These are phyloP conservation scores for Cadophora luteo-olivacea DNA, from an alignment of 2,329 filamentous ascomycete species.

Conservation along the genomic window DNA sequence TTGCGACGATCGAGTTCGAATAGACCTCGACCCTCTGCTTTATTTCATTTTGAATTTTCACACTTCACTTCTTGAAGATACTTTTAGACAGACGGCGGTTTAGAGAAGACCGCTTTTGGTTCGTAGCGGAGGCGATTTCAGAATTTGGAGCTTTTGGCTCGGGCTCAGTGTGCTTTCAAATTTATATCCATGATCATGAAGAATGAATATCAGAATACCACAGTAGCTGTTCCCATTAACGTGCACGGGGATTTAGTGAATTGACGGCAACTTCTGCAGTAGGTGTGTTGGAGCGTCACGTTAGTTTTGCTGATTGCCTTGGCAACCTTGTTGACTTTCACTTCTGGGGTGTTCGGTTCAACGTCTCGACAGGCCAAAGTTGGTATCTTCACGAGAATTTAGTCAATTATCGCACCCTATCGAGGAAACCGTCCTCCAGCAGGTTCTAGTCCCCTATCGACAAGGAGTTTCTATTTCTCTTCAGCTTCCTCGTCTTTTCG, in stretches of 20 bases:
- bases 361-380: background rate
- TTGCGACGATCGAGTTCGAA: slow-evolving; percentile 12
- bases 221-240: background rate
- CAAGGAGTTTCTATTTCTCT: no score
- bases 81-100: background rate
- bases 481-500: no score
- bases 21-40: background rate
- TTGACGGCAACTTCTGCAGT: background rate
- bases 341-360: background rate
- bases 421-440: no score
- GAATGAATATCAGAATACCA: background rate
- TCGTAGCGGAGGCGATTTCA: background rate
- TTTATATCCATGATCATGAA: no score
- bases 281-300: background rate
- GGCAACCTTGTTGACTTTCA: background rate
- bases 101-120: background rate
- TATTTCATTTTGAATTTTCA: background rate
- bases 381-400: background rate
- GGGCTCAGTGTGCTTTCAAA: background rate
- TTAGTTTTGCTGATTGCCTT: background rate
- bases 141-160: background rate
- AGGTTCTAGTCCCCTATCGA: no score
- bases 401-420: no score
- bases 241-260: background rate
- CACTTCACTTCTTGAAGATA: background rate